Base-by-base conservation (phyloP, 805 yeast genomes). In the Candida krabiensis region DNA sequence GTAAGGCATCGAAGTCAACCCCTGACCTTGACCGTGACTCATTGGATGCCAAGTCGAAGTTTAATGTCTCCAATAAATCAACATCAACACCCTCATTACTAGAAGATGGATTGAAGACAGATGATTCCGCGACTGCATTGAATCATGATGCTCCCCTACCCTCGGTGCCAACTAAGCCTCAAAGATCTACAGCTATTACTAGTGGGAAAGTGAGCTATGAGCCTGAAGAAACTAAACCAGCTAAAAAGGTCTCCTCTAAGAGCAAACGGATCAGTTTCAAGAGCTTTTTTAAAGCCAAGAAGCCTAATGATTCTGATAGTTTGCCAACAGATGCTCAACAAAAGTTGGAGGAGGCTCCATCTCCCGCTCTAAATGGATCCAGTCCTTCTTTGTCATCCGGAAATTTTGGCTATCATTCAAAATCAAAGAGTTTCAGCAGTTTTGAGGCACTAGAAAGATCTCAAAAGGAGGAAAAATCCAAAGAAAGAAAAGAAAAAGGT, bases 261-360 rank as follows among this genome's bases (percentile, higher is more conserved):
- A 48, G 47, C 37, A 46, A 53, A 19, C 51, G 53, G 30, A 40
- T 63, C 22, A 55, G 52, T 2, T 58, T 61, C 26, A 58, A 54
- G 18, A 50, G 59, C 3, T 40, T 61, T 4, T 61, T 63, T 38
- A 55, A 48, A 19, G 49, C 39, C 28, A 44, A 46, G 30, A 31
- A 34, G 5, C 11, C 24, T 21, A 21, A 7, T 21, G 11, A 7
- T 8, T 21, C 24, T 7, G 24, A 21, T 21, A n/a, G n/a, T n/a
- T n/a, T n/a, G n/a, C n/a, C n/a, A n/a, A n/a, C n/a, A n/a, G n/a
- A n/a, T n/a, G n/a, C n/a, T n/a, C n/a, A n/a, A n/a, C n/a, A n/a
- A n/a, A n/a, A n/a, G n/a, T n/a, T n/a, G n/a, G n/a, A n/a, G n/a
- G n/a, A n/a, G n/a, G n/a, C n/a, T n/a, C n/a, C n/a, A n/a, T n/a